A percentile compares a stretch with the other conserved stretches of the same genome.
Evolutionary conservation across 164 flowering plant species (phyloP).

Genomic region (Amborella trichopoda): DNA sequence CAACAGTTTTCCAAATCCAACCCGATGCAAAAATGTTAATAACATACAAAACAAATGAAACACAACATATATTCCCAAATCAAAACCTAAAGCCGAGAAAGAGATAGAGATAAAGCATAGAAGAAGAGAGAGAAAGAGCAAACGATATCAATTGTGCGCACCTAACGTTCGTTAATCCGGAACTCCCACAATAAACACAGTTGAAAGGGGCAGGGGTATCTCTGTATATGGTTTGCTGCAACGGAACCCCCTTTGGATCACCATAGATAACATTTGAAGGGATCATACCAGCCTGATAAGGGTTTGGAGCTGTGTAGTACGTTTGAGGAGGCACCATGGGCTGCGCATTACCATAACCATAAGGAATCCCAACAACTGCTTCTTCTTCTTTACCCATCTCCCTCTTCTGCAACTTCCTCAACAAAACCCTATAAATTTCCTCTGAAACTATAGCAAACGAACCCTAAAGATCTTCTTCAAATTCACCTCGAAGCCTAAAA

Average conservation of each 20-base stretch:
- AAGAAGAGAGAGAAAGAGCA: neutral
- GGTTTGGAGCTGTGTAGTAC: slow-evolving; percentile 32
- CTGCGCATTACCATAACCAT: slow-evolving; percentile 10
- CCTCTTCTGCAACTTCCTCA: neutral
- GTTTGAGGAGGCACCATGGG: slow-evolving; percentile 6
- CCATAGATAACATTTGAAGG: slow-evolving; percentile 69
- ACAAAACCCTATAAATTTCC: too few species aligned
- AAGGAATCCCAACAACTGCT: slow-evolving; percentile 57
- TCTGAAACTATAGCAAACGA: too few species aligned
- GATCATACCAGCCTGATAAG: slow-evolving; percentile 49
- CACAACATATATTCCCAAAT: too few species aligned
- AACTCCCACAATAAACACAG: slow-evolving; percentile 49
- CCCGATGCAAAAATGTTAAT: too few species aligned
- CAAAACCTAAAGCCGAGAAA: too few species aligned
- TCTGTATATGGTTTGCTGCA: slow-evolving; percentile 73
- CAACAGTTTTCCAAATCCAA: too few species aligned
- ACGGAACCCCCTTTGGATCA: slow-evolving; percentile 75
- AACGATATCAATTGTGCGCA: too few species aligned
- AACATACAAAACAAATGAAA: too few species aligned
- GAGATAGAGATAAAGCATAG: too few species aligned
- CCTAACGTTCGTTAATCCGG: slow-evolving; percentile 61
- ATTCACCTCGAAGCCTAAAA: too few species aligned
- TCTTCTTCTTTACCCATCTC: slow-evolving; percentile 26
- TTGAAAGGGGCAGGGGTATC: slow-evolving; percentile 89
- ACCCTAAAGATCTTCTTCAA: too few species aligned